Evolutionary conservation across 2,329 filamentous ascomycete species (phyloP).

Genomic region (Pestalotiopsis sp.): DNA sequence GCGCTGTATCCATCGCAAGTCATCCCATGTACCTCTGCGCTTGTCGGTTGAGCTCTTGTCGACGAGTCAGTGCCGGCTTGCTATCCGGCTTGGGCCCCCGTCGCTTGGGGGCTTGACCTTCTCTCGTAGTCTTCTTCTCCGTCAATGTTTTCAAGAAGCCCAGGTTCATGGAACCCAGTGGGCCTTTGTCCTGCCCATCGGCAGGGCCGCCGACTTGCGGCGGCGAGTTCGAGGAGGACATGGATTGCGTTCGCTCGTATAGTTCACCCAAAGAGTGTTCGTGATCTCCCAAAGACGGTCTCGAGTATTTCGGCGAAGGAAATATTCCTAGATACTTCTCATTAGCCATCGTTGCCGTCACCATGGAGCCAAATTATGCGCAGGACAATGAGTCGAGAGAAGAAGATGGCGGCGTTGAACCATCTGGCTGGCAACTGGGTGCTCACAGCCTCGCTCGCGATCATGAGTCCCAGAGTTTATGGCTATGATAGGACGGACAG

Average conservation of each 20-base stretch:
- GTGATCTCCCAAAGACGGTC: slow-evolving; percentile 27
- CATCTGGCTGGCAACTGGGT: background rate
- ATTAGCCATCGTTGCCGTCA: slow-evolving; percentile 37
- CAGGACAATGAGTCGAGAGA: background rate
- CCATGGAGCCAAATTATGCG: slow-evolving; percentile 7
- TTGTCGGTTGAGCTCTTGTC: slow-evolving; percentile 93
- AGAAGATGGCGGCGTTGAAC: background rate
- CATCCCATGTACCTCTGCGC: slow-evolving; percentile 72
- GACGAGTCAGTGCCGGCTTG: slow-evolving; percentile 87
- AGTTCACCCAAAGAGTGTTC: slow-evolving; percentile 32
- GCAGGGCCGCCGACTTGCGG: slow-evolving; percentile 14
- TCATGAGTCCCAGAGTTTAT: background rate
- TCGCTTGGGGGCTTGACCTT: slow-evolving; percentile 84
- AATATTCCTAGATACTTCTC: slow-evolving; percentile 34
- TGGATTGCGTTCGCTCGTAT: slow-evolving; percentile 35
- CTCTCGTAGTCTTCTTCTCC: slow-evolving; percentile 79
- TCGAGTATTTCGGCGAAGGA: slow-evolving; percentile 36
- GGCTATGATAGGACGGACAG: background rate
- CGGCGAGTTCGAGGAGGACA: slow-evolving; percentile 52
- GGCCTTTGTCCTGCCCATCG: slow-evolving; percentile 29
- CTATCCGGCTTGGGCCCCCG: slow-evolving; percentile 95
- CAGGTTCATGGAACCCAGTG: slow-evolving; percentile 51
- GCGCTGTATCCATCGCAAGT: background rate
- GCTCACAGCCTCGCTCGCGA: background rate
- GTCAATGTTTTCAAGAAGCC: slow-evolving; percentile 67